Conservation (phyloP, 345 rosid species). For the Pseudoturritis turrita region DNA sequence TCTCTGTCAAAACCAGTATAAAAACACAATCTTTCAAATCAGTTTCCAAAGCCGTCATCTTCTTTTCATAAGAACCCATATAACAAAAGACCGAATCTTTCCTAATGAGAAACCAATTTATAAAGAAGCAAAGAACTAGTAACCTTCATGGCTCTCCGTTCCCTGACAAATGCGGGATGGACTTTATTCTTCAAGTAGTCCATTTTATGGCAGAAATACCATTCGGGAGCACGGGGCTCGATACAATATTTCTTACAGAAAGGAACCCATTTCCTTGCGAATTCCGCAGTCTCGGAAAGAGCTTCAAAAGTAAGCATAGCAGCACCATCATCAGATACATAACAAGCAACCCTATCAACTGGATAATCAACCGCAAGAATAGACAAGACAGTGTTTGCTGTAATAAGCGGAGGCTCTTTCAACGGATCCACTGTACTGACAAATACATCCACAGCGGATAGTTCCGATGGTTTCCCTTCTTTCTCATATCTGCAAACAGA, state of each 20-base stretch:
- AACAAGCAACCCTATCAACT: conserved; percentile 86
- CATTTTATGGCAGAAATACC: conserved; percentile 93
- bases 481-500: conserved; percentile 74
- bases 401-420: conserved; percentile 98
- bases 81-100: not conserved
- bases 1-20: conserved; percentile 52
- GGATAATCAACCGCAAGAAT: conserved; percentile 99
- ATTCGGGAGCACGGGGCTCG: conserved; percentile 98
- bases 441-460: conserved; percentile 73
- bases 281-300: conserved; percentile 95
- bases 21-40: not conserved
- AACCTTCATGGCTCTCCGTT: conserved; percentile 97
- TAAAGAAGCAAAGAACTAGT: conserved; percentile 12
- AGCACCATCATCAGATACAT: conserved; percentile 99
- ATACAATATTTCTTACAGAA: conserved; percentile 86
- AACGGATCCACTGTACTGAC: conserved; percentile 98
- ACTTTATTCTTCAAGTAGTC: conserved; percentile 95
- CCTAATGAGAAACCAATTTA: not conserved
- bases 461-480: conserved; percentile 89
- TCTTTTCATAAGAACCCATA: not conserved
- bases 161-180: conserved; percentile 92
- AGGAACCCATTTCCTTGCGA: conserved; percentile 98
- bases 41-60: not conserved
- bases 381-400: conserved; percentile 96
- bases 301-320: conserved; percentile 99